Percentiles rank a stretch among this genome's conserved stretches.
Conservation (phyloP, 371 early-diverging fungal species). For the Basidiobolus meristosporus region DNA sequence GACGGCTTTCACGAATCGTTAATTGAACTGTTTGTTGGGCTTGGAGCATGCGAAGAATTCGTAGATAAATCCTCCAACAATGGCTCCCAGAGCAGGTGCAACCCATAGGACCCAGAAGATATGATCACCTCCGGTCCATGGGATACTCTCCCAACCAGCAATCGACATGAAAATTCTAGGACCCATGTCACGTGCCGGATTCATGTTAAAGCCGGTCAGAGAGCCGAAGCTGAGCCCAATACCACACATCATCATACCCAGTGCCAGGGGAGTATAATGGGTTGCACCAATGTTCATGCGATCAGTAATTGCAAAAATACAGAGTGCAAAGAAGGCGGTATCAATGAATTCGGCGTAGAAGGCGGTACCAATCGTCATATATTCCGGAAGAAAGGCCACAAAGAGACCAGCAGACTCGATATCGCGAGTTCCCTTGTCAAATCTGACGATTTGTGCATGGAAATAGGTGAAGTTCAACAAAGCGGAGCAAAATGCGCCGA, state of each 20-base stretch:
- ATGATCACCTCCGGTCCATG: neutral
- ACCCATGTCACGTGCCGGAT: constrained; percentile 83
- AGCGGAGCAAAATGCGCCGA: constrained; percentile 53
- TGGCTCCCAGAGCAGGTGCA: neutral
- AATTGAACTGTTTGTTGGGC: too few species aligned
- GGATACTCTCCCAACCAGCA: neutral
- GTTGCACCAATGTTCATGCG: too few species aligned
- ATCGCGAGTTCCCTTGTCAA: constrained; percentile 14
- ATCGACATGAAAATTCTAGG: constrained; percentile 63
- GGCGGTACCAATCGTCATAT: constrained; percentile 35
- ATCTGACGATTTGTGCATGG: constrained; percentile 23
- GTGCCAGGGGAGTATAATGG: too few species aligned
- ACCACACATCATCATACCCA: too few species aligned
- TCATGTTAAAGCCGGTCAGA: constrained; percentile 61
- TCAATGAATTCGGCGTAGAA: constrained; percentile 34
- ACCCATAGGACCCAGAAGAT: neutral
- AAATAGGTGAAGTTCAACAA: constrained; percentile 28
- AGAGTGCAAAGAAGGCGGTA: neutral
- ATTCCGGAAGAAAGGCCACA: too few species aligned
- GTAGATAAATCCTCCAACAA: neutral
- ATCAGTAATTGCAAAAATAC: neutral
- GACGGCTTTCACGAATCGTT: too few species aligned
- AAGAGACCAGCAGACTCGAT: too few species aligned
- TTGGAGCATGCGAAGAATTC: too few species aligned
- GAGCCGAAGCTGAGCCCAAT: constrained; percentile 38